These are phyloP conservation scores for Fusarium sp. DNA, from an alignment of 2,329 filamentous ascomycete genomes.

Conservation along the genomic window DNA sequence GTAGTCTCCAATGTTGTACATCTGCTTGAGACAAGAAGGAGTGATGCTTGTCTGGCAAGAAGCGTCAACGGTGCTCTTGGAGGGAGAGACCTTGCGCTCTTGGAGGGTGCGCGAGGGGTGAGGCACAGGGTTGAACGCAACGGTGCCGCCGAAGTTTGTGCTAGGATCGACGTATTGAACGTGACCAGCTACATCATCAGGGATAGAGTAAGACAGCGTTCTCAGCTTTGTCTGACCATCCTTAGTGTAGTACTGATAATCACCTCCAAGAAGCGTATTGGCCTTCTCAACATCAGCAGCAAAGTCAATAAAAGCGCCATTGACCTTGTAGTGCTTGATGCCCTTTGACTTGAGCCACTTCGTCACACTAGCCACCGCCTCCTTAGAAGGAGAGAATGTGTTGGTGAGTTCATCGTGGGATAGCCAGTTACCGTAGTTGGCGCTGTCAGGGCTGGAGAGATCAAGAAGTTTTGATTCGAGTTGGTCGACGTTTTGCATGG, in stretches of 20 bases:
- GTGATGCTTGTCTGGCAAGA: conserved; percentile 35
- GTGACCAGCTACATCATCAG: conserved; percentile 5
- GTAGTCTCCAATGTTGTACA: conserved; percentile 34
- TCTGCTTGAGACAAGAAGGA: conserved; percentile 28
- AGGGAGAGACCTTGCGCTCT: background rate
- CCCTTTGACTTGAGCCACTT: conserved; percentile 32
- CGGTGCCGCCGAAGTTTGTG: conserved; percentile 31
- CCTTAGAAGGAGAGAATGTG: conserved; percentile 11
- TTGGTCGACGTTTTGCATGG: conserved; percentile 29
- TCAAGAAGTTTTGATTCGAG: conserved; percentile 31
- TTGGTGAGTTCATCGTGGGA: conserved; percentile 10
- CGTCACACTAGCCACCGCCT: conserved; percentile 20
- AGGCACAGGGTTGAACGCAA: conserved; percentile 21
- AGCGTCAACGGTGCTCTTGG: conserved; percentile 27
- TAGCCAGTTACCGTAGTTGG: conserved; percentile 30
- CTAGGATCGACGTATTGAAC: conserved; percentile 32
- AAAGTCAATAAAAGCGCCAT: conserved; percentile 28
- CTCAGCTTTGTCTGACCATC: conserved; percentile 24
- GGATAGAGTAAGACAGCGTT: conserved; percentile 31
- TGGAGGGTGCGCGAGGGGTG: conserved; percentile 6
- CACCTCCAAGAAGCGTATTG: conserved; percentile 9
- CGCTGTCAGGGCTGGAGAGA: conserved; percentile 25
- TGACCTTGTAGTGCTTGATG: conserved; percentile 31
- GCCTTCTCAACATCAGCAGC: conserved; percentile 22
- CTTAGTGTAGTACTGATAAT: conserved; percentile 28